Evolutionary conservation across 2,329 filamentous ascomycete species (phyloP).

Genomic region (Penicillium sp.): DNA sequence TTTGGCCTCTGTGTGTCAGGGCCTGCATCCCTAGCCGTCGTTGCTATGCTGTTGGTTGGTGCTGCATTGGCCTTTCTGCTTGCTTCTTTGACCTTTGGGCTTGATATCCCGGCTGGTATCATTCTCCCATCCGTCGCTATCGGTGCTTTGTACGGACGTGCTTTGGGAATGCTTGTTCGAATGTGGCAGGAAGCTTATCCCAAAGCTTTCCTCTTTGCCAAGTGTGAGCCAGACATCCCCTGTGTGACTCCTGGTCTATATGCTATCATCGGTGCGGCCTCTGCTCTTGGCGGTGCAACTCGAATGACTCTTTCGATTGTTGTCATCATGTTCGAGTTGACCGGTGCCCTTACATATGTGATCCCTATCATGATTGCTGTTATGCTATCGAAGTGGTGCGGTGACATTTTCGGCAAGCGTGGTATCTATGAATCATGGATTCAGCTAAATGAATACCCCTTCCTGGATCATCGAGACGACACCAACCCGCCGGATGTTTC

Average conservation of each 20-base stretch:
- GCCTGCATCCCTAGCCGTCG: constrained; percentile 76
- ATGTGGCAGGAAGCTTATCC: constrained; percentile 82
- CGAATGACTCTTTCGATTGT: constrained; percentile 98
- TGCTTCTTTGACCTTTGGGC: constrained; percentile 83
- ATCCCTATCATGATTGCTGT: constrained; percentile 98
- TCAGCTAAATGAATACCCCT: constrained; percentile 91
- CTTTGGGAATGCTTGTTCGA: constrained; percentile 84
- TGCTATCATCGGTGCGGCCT: constrained; percentile 91
- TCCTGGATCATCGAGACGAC: constrained; percentile 88
- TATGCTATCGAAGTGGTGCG: constrained; percentile 98
- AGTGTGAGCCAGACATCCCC: constrained; percentile 79
- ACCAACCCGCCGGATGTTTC: constrained; percentile 75
- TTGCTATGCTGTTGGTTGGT: constrained; percentile 79
- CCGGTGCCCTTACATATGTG: constrained; percentile 91
- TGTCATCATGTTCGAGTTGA: constrained; percentile 99
- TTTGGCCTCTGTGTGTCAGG: constrained; percentile 89
- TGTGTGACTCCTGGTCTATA: constrained; percentile 96
- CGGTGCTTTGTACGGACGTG: constrained; percentile 84
- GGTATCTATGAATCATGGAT: constrained; percentile 99
- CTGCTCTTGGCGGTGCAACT: constrained; percentile 89
- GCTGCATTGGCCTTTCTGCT: constrained; percentile 82
- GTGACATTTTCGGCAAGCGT: constrained; percentile 86
- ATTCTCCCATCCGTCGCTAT: constrained; percentile 96
- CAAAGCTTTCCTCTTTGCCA: constrained; percentile 71
- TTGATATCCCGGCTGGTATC: constrained; percentile 92